Evolutionary conservation across 352 stramenopile genomes (phyloP).

Genomic region (Pythium insidiosum): DNA sequence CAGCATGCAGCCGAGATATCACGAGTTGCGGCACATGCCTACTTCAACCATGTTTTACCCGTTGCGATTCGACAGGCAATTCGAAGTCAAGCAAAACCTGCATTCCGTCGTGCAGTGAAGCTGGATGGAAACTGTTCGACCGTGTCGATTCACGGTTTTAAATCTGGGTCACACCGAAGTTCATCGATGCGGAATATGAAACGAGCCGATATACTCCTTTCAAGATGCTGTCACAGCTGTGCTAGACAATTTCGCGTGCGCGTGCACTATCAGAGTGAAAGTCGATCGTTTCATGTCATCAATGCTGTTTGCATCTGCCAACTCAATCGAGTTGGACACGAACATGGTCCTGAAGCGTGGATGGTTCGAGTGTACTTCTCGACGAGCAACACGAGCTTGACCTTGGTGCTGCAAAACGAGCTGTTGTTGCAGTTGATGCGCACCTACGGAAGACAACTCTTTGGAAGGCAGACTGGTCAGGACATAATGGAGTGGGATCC

Average conservation of each 20-base stretch:
- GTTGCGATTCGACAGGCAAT: conserved; percentile 23
- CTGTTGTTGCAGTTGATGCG: conserved; percentile 33
- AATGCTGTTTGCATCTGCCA: neutral
- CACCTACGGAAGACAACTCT: neutral
- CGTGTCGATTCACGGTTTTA: conserved; percentile 48
- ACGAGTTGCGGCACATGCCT: too few relatives aligned
- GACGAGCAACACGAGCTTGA: conserved; percentile 38
- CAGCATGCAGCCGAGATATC: too few relatives aligned
- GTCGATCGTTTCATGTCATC: conserved; percentile 31
- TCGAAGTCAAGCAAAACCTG: conserved; percentile 23
- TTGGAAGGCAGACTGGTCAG: neutral
- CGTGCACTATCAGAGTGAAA: neutral
- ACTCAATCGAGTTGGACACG: neutral
- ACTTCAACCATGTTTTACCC: conserved; percentile 8
- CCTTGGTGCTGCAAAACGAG: conserved; percentile 30
- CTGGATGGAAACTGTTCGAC: conserved; percentile 53
- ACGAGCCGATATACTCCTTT: too few relatives aligned
- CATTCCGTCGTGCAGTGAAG: conserved; percentile 32
- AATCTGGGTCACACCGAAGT: conserved; percentile 7
- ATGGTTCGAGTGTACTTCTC: conserved; percentile 66
- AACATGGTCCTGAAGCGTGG: conserved; percentile 12
- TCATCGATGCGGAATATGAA: too few relatives aligned
- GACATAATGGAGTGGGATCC: too few relatives aligned
- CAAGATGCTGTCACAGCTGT: conserved; percentile 51
- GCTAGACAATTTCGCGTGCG: too few relatives aligned